Evolutionary conservation across 2,329 filamentous ascomycete species (phyloP), one percentile per base, ranked within the genome.

Genomic region (Drechslerella coelobrocha): DNA sequence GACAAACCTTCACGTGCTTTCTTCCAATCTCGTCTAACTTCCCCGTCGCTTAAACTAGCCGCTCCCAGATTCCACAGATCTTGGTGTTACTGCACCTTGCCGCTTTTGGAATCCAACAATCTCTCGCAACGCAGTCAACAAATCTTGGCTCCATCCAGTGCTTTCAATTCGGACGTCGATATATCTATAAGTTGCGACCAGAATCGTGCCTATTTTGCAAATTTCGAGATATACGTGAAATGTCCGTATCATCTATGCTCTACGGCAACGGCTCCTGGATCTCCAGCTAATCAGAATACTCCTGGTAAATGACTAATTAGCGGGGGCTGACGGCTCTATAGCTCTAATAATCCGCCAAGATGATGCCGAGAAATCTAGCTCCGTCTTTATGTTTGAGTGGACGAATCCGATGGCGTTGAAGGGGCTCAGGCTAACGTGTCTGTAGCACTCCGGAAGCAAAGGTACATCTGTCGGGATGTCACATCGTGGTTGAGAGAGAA

Each of bases 341-440:
- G 27, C 41, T 59, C 19, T 29, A 14, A 17, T 24, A 8, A 4
- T 4, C 2, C 17, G 57, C 57, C 57, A 54, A 61, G 57, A 10
- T 61, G 10, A 17, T 21, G 48, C 34, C 57, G n/a, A 54, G 57
- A 2, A 23, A 37, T 61, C 48, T 61, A 37, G 14, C 19, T 61
- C 29, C 21, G 24, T 26, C 26, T 41, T 26, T 34, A 21, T 51
- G 37, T 50, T 54, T 26, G 41, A 50, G 19, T 27, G 24, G 26
- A 26, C 27, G 29, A 61, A 45, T 27, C 27, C 37, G 39, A 48
- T 34, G 41, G 24, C 27, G n/a, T 45, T 27, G 21, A 23, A 56
- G 19, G 23, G 24, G 31, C n/a, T 19, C 23, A n/a, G 26, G 31
- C 7, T 10, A n/a, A 37, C 27, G 12, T 5, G 34, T 1, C 7